A percentile compares a stretch with the other conserved stretches of the same genome.
These are phyloP conservation scores for Penicillium sp. DNA, from an alignment of 2,329 filamentous ascomycete genomes.

Conservation along the genomic window DNA sequence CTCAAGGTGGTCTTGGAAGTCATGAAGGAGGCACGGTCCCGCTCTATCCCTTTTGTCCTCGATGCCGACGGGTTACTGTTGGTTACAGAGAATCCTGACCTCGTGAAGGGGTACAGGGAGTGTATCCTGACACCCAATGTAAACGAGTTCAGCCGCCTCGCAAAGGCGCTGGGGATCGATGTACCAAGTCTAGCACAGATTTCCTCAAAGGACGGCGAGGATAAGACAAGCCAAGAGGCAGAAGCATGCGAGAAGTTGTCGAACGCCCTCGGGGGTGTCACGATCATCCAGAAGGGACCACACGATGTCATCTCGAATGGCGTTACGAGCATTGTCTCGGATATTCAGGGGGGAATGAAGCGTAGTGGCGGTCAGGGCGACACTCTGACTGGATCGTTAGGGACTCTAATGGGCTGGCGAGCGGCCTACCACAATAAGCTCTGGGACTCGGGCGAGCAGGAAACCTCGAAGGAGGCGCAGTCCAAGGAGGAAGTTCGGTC, in stretches of 20 bases:
- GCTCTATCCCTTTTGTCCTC: slow-evolving; percentile 77
- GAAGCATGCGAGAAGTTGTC: slow-evolving; percentile 73
- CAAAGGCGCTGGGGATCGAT: slow-evolving; percentile 74
- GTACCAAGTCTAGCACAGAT: slow-evolving; percentile 46
- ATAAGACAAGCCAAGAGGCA: slow-evolving; percentile 54
- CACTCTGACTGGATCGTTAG: slow-evolving; percentile 87
- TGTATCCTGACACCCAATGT: slow-evolving; percentile 95
- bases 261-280: slow-evolving; percentile 80
- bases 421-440: slow-evolving; percentile 82
- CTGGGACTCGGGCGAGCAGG: slow-evolving; percentile 63
- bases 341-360: slow-evolving; percentile 82
- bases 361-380: slow-evolving; percentile 94
- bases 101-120: slow-evolving; percentile 79
- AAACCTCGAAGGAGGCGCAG: slow-evolving; percentile 37
- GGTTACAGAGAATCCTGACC: slow-evolving; percentile 73
- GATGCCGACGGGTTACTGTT: slow-evolving; percentile 89
- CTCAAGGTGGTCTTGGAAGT: slow-evolving; percentile 82
- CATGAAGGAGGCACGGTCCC: slow-evolving; percentile 75
- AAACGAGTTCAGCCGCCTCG: slow-evolving; percentile 85
- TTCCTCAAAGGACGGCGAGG: slow-evolving; percentile 41
- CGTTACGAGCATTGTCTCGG: slow-evolving; percentile 72
- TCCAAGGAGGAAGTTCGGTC: slow-evolving; percentile 47
- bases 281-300: slow-evolving; percentile 85
- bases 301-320: slow-evolving; percentile 86
- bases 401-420: slow-evolving; percentile 86